Conservation (phyloP, 1,139 yeast genomes). For the Pneumocystis sp. region DNA sequence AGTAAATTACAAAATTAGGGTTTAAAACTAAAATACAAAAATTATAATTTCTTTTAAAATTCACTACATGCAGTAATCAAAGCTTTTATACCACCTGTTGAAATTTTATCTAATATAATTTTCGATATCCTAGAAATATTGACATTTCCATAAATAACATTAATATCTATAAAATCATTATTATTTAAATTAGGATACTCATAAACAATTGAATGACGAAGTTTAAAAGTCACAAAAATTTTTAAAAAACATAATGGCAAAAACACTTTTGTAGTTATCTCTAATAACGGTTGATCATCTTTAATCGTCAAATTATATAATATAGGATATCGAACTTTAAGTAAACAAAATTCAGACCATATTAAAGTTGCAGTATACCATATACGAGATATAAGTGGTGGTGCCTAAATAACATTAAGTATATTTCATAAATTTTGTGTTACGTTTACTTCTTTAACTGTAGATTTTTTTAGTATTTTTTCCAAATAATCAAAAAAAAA, state of each 20-base stretch:
- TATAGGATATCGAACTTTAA: neutral
- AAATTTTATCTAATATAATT: neutral
- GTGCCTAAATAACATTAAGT: neutral
- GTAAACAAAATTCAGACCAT: neutral
- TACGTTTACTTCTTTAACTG: neutral
- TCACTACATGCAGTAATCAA: neutral
- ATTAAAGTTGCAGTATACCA: neutral
- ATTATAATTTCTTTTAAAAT: neutral
- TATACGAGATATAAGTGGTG: neutral
- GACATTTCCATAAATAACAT: neutral
- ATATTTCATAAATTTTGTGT: neutral
- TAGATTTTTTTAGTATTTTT: neutral
- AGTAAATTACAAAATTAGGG: neutral
- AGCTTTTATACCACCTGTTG: neutral
- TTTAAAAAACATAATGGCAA: neutral
- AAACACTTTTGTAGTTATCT: neutral
- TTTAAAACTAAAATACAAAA: neutral
- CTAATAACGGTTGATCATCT: neutral
- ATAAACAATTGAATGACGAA: neutral
- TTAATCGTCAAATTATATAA: neutral
- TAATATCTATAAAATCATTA: neutral
- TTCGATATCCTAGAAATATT: neutral
- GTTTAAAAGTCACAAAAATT: neutral
- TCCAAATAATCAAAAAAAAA: neutral
- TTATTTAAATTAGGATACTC: slow-evolving; percentile 1